These are phyloP conservation scores for Xylariomycetidae sp. DNA, from an alignment of 2,329 filamentous ascomycete genomes.

Conservation along the genomic window DNA sequence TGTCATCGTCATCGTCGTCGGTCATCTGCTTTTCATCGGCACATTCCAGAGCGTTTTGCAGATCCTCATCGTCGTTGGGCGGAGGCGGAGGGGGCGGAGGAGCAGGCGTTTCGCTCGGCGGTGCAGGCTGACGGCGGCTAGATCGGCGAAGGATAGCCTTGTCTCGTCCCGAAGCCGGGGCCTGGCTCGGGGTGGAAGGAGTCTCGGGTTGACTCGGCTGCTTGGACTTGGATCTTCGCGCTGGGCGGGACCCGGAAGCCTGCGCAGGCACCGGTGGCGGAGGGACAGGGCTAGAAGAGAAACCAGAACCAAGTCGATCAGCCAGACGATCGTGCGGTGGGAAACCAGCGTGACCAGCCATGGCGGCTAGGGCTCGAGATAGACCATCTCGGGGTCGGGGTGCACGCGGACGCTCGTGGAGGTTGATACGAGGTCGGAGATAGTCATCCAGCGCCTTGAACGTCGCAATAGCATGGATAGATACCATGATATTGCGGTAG, in stretches of 20 bases:
- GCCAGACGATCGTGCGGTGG: slow-evolving; percentile 44
- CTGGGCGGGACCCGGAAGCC: slow-evolving; percentile 41
- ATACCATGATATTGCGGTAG: slow-evolving; percentile 95
- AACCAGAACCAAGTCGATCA: slow-evolving; percentile 34
- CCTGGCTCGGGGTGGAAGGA: slow-evolving; percentile 37
- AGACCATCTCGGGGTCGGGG: slow-evolving; percentile 58
- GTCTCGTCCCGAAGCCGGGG: slow-evolving; percentile 47
- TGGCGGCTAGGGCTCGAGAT: slow-evolving; percentile 65
- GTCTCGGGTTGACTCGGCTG: slow-evolving; percentile 33
- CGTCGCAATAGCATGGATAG: slow-evolving; percentile 95
- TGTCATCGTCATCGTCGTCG: slow-evolving; percentile 63
- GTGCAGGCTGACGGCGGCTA: slow-evolving; percentile 50
- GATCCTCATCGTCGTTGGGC: slow-evolving; percentile 52
- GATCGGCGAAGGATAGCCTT: slow-evolving; percentile 57
- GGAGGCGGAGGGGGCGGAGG: slow-evolving; percentile 48
- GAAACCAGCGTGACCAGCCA: slow-evolving; percentile 65
- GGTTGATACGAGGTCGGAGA: slow-evolving; percentile 77
- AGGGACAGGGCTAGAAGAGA: slow-evolving; percentile 31
- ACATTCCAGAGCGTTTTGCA: slow-evolving; percentile 75
- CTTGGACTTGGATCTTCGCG: slow-evolving; percentile 43
- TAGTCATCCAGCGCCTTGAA: slow-evolving; percentile 98
- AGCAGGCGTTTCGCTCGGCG: slow-evolving; percentile 43
- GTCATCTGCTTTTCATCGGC: slow-evolving; percentile 84
- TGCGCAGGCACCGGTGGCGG: slow-evolving; percentile 31
- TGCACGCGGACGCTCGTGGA: slow-evolving; percentile 66